Percentiles rank a stretch among this genome's conserved stretches.
phyloP scores from a whole-genome alignment of 768 basidiomycete species.

The Fomitopsis serialis region DNA sequence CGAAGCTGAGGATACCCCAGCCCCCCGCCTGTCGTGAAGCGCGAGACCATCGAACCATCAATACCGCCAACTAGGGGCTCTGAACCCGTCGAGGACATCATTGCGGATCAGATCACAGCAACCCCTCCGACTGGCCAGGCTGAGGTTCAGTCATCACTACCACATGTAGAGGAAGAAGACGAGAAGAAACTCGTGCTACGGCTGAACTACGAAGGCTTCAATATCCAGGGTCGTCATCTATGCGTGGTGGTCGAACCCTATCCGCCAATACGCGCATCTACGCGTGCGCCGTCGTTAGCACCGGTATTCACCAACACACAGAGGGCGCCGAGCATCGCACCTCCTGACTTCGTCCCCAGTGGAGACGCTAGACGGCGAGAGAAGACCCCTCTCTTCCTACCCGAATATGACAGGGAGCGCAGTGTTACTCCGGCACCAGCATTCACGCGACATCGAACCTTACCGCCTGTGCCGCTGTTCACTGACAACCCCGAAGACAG shows the following conservation, averaged over 20 bases:
- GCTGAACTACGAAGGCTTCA: constrained; percentile 67
- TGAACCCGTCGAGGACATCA: neutral
- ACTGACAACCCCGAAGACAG: constrained; percentile 28
- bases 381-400: constrained; percentile 69
- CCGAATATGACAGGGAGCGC: constrained; percentile 48
- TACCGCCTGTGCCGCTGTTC: constrained; percentile 41
- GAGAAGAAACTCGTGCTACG: constrained; percentile 66
- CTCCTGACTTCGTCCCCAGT: constrained; percentile 24
- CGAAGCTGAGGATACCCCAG: neutral
- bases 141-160: constrained; percentile 2
- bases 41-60: constrained; percentile 16
- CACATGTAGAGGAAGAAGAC: constrained; percentile 51
- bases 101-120: neutral
- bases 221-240: constrained; percentile 65
- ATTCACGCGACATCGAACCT: constrained; percentile 12
- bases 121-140: neutral
- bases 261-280: constrained; percentile 42
- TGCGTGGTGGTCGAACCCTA: constrained; percentile 84
- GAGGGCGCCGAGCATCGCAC: constrained; percentile 27
- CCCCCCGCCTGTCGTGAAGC: constrained; percentile 2
- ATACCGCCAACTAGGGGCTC: neutral
- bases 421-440: constrained; percentile 34
- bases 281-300: constrained; percentile 27
- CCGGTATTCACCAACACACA: constrained; percentile 23
- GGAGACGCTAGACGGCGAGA: constrained; percentile 29